Conservation (phyloP, 192 early-diverging fungal species). For the Coemansia sp. region DNA sequence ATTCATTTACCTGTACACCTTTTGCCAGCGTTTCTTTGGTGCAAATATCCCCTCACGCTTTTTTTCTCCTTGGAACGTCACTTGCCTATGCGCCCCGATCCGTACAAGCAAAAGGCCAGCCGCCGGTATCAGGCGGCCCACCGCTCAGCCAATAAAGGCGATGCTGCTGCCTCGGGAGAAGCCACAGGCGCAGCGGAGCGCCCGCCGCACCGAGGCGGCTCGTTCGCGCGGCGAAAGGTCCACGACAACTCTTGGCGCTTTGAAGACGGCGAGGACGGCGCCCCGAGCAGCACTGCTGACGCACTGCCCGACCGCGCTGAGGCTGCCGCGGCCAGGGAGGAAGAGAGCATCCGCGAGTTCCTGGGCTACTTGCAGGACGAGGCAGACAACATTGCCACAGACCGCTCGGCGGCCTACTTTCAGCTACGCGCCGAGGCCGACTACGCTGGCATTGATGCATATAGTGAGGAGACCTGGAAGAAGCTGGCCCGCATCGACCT, state of each 20-base stretch:
- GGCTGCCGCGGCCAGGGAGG: constrained; percentile 11
- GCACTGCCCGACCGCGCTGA: not conserved
- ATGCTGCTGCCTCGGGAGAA: not conserved
- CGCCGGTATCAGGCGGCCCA: constrained; percentile 28
- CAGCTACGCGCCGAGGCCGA: constrained; percentile 22
- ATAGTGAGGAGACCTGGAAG: constrained; percentile 11
- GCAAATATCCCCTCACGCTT: not conserved
- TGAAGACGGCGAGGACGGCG: not conserved
- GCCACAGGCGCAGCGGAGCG: not conserved
- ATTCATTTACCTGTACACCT: not conserved
- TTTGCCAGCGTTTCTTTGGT: not conserved
- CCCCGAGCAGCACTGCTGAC: not conserved
- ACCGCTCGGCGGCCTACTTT: constrained; percentile 28
- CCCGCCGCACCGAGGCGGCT: not conserved
- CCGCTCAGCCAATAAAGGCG: not conserved
- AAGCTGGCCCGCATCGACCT: constrained; percentile 11
- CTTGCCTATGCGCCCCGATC: constrained; percentile 31
- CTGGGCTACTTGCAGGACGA: constrained; percentile 23
- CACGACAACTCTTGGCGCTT: constrained; percentile 27
- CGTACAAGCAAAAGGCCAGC: constrained; percentile 46
- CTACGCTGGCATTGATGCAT: constrained; percentile 5
- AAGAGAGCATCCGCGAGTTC: constrained; percentile 17
- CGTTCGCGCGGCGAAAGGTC: constrained; percentile 10
- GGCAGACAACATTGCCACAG: constrained; percentile 1
- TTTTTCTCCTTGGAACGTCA: not conserved